Evolutionary conservation across 23 red algal genomes (phyloP).

Genomic region (Gracilaria caudata): DNA sequence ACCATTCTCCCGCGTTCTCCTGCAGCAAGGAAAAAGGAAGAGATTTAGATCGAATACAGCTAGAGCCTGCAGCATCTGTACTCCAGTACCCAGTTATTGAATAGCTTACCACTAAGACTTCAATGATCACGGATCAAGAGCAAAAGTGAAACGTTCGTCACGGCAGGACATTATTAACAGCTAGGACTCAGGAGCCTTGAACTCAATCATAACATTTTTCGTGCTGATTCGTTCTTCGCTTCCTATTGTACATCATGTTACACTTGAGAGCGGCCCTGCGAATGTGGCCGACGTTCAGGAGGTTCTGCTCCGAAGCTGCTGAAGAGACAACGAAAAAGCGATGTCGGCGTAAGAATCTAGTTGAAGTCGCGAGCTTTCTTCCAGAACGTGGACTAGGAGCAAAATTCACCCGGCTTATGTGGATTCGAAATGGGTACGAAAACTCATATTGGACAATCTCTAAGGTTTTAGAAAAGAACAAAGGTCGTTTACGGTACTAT

Average conservation of each 20-base stretch:
- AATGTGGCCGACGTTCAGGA: background rate
- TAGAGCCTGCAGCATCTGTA: too few relatives aligned
- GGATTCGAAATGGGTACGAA: conserved; percentile 55
- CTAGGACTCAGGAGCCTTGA: background rate
- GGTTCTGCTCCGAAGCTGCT: conserved; percentile 38
- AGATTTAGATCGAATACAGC: too few relatives aligned
- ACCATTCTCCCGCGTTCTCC: too few relatives aligned
- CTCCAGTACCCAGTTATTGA: too few relatives aligned
- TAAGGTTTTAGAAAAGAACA: conserved; percentile 49
- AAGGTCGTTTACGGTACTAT: conserved; percentile 43
- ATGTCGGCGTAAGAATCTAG: conserved; percentile 38
- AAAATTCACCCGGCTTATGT: conserved; percentile 53
- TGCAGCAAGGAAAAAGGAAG: too few relatives aligned
- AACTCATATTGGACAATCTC: conserved; percentile 47
- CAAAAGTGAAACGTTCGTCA: background rate
- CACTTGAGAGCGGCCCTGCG: background rate
- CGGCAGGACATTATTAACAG: background rate
- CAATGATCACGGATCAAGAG: too few relatives aligned
- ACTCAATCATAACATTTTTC: background rate
- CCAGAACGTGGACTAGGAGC: conserved; percentile 38
- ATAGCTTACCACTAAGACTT: too few relatives aligned
- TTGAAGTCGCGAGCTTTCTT: conserved; percentile 40
- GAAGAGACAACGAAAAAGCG: conserved; percentile 11
- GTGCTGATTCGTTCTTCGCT: too few relatives aligned
- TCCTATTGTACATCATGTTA: too few relatives aligned